Evolutionary conservation across 2,329 filamentous ascomycete genomes (phyloP), one percentile per base, ranked within the genome.

Genomic region (Cylindrodendrum hubeiense): DNA sequence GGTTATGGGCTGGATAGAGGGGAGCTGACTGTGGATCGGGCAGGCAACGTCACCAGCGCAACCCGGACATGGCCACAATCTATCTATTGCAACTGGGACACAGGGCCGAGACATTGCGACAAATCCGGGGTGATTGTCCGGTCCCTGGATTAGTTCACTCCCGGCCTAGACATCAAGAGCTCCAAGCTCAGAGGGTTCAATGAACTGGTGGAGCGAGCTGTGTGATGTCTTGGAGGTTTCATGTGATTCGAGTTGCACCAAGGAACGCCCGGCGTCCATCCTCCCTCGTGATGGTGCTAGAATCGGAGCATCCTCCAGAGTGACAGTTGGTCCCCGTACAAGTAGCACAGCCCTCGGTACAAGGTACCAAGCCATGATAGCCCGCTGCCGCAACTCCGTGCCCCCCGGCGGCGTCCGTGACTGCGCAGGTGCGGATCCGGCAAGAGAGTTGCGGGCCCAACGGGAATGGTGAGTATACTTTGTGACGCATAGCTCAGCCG

Each of bases 391-490:
- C 34, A 37, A n/a, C 34, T 37, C 34, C 12, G 15, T 37, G 34
- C 34, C 15, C 17, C 34, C 15, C 17, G 34, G 34, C 3, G 34
- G n/a, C 37, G 8, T 49, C 52, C 53, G 34, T 51, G 34, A n/a
- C 39, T 53, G 47, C 57, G 47, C 47, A 53, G 28, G 13, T 63
- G 49, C 54, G 49, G 60, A 58, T 47, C 47, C 54, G 30, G 49
- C 22, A 46, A 26, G 37, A 53, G 43, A 41, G 46, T 28, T 47
- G 39, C 39, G 33, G 60, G 46, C 54, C 60, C 26, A 30, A 39
- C 52, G 10, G 49, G 26, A 37, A 50, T 34, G 3, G 21, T 7
- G 26, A 39, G 22, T 12, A 33, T n/a, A 9, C 49, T 51, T 50
- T 56, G 51, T 54, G 52, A 52, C 46, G 56, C 52, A 56, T 26